Conservation (phyloP, 2,329 filamentous ascomycete species). For the Onygena corvina region DNA sequence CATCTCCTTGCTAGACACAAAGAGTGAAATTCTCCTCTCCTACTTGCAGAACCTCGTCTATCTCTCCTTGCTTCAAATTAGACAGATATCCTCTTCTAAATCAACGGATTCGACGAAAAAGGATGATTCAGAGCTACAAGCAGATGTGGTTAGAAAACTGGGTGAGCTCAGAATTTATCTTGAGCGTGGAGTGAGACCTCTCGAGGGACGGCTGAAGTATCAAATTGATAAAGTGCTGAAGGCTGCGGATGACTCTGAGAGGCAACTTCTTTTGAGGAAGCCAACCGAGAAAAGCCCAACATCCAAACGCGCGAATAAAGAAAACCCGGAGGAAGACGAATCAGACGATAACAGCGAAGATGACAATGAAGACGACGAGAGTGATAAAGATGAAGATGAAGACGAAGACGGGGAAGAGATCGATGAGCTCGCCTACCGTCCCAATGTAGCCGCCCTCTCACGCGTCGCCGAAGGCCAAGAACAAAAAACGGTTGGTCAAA, state of each 20-base stretch:
- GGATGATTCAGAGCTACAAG: conserved; percentile 25
- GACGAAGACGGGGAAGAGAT: conserved; percentile 33
- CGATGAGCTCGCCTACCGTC: conserved; percentile 51
- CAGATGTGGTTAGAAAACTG: conserved; percentile 63
- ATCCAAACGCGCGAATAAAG: conserved; percentile 18
- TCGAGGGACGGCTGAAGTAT: conserved; percentile 85
- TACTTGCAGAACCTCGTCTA: conserved; percentile 93
- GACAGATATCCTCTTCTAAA: conserved; percentile 36
- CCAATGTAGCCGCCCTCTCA: conserved; percentile 42
- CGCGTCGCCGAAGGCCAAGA: conserved; percentile 28
- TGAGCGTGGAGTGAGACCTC: conserved; percentile 78
- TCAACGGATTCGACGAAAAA: conserved; percentile 6
- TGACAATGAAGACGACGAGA: conserved; percentile 19
- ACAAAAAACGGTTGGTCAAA: conserved; percentile 17
- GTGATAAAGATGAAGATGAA: conserved; percentile 21
- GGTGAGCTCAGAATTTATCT: conserved; percentile 83
- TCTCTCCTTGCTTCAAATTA: conserved; percentile 67
- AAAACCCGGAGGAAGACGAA: conserved; percentile 20
- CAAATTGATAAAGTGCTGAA: conserved; percentile 91
- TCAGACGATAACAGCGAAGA: conserved; percentile 27
- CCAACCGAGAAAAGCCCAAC: conserved; percentile 20
- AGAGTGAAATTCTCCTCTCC: conserved; percentile 92
- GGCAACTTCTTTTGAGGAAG: too few species aligned
- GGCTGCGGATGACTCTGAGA: conserved; percentile 52
- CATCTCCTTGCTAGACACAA: conserved; percentile 86